These are phyloP conservation scores for Phytophthora fragariae DNA, from an alignment of 352 stramenopile genomes.

Conservation along the genomic window DNA sequence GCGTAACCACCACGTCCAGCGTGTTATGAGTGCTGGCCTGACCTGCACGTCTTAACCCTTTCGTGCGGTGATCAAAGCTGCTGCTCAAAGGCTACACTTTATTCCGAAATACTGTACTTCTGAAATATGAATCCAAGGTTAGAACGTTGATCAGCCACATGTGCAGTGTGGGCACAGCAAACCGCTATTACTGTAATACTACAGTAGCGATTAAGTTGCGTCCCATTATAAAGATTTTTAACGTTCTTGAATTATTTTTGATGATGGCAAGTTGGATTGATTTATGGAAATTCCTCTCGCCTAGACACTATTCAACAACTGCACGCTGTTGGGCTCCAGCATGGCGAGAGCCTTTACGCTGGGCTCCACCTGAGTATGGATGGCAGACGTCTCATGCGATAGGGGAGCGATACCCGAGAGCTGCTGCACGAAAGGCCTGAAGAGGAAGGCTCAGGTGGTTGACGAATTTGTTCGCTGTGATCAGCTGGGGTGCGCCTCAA, in stretches of 20 bases:
- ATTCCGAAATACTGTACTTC: too few relatives aligned
- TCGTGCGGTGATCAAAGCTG: neutral
- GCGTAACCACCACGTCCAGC: too few relatives aligned
- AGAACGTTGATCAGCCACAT: too few relatives aligned
- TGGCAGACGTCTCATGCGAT: neutral
- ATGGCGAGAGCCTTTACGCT: slow-evolving; percentile 19
- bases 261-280: neutral
- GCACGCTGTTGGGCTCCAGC: neutral
- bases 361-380: slow-evolving; percentile 4
- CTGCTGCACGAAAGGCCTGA: neutral
- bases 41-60: neutral
- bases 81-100: too few relatives aligned
- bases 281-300: neutral
- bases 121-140: too few relatives aligned
- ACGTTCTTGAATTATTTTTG: neutral
- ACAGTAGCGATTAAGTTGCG: too few relatives aligned
- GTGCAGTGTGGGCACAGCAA: too few relatives aligned
- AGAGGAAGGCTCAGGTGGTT: slow-evolving; percentile 1
- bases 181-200: too few relatives aligned
- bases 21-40: too few relatives aligned
- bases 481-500: slow-evolving; percentile 16
- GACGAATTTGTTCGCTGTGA: slow-evolving; percentile 22
- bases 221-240: neutral
- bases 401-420: slow-evolving; percentile 6
- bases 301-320: slow-evolving; percentile 14